A percentile compares a stretch with the other conserved stretches of the same genome.
phyloP scores from a whole-genome alignment of 768 basidiomycete genomes.

The Crassisporium funariophilum region DNA sequence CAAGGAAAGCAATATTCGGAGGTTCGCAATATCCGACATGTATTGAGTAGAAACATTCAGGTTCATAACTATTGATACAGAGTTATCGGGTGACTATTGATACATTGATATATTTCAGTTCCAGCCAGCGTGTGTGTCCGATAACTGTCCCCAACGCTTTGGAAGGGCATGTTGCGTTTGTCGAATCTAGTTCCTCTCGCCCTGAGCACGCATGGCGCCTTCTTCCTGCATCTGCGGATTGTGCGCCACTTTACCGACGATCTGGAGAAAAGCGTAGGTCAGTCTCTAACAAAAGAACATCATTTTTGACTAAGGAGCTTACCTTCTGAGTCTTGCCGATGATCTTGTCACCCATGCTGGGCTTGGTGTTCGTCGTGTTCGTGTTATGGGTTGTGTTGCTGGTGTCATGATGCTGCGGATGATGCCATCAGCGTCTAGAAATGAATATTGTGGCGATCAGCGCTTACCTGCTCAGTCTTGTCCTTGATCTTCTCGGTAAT shows the following conservation, averaged over 20 bases:
- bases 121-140: too few relatives aligned
- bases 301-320: neutral
- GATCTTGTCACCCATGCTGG: slow-evolving; percentile 52
- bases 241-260: slow-evolving; percentile 48
- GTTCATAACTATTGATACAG: too few relatives aligned
- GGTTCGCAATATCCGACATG: too few relatives aligned
- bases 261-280: slow-evolving; percentile 26
- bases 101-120: too few relatives aligned
- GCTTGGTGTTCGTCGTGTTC: slow-evolving; percentile 34
- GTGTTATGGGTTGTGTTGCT: slow-evolving; percentile 2
- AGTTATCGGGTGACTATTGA: too few relatives aligned
- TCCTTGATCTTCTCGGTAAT: too few relatives aligned
- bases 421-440: neutral
- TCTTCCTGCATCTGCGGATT: slow-evolving; percentile 56
- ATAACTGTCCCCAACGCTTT: too few relatives aligned
- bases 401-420: neutral
- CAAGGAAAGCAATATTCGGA: too few relatives aligned
- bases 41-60: too few relatives aligned
- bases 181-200: slow-evolving; percentile 6
- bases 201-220: slow-evolving; percentile 49
- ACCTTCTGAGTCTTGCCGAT: slow-evolving; percentile 64
- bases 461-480: too few relatives aligned
- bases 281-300: neutral
- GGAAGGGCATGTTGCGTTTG: neutral
- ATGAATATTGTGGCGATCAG: too few relatives aligned